Conservation (phyloP, 2,329 filamentous ascomycete genomes). For the Colletotrichum truncatum region DNA sequence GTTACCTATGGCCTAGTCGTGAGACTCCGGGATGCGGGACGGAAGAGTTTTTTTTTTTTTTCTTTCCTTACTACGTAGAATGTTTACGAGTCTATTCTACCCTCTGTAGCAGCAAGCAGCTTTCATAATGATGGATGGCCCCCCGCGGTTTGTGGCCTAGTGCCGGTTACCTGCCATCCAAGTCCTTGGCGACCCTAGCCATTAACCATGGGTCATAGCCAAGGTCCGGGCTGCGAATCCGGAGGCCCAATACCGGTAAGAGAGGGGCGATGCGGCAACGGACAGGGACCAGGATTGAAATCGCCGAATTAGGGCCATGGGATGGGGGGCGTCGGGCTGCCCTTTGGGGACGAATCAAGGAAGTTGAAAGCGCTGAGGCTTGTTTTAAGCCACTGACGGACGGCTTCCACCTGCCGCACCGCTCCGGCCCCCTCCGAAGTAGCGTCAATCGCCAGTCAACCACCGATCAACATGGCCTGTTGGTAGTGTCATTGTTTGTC, state of each 20-base stretch:
- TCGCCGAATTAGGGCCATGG: conserved; percentile 6
- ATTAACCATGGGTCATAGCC: neutral
- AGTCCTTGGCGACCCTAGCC: neutral
- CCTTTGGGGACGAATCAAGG: neutral
- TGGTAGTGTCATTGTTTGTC: neutral
- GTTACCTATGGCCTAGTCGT: neutral
- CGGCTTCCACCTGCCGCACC: neutral
- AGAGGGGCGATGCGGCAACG: neutral
- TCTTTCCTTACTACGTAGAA: no score
- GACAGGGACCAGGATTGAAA: conserved; percentile 10
- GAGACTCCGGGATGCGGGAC: neutral
- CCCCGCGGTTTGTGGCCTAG: neutral
- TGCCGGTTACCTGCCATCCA: neutral
- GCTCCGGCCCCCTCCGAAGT: conserved; percentile 11
- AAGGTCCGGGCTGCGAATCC: conserved; percentile 9
- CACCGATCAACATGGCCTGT: neutral
- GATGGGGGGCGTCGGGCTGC: conserved; percentile 13
- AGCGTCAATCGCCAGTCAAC: neutral
- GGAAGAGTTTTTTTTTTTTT: neutral
- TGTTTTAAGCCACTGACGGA: neutral
- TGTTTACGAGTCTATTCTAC: neutral
- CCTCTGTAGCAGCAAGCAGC: neutral
- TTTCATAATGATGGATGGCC: no score
- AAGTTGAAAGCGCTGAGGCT: conserved; percentile 20
- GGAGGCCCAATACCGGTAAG: conserved; percentile 1